These are phyloP conservation scores for Acacia crassicarpa DNA, from an alignment of 306 rosid species.

Conservation along the genomic window DNA sequence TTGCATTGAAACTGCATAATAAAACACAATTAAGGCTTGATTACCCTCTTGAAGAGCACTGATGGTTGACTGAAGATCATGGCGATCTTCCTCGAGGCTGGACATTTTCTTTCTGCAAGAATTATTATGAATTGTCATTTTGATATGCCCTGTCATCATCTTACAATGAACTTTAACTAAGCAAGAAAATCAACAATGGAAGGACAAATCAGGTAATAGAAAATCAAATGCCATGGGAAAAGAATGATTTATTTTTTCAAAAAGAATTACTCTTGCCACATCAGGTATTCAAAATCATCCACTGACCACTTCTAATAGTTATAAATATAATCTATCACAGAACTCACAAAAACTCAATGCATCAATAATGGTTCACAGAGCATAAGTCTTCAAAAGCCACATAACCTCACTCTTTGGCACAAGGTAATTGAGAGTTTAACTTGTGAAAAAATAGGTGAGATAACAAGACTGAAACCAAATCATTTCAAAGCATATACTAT, in stretches of 20 bases:
- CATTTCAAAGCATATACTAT: background rate
- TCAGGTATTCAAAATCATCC: background rate
- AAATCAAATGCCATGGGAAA: background rate
- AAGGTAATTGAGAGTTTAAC: background rate
- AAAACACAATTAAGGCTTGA: slow-evolving; percentile 26
- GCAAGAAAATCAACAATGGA: slow-evolving; percentile 10
- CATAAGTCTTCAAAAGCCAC: no score
- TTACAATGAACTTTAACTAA: slow-evolving; percentile 18
- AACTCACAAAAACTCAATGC: no score
- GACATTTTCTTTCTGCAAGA: slow-evolving; percentile 79
- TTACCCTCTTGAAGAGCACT: slow-evolving; percentile 93
- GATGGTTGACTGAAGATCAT: slow-evolving; percentile 82
- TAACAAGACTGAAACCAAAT: background rate
- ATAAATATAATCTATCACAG: no score
- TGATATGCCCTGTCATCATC: slow-evolving; percentile 13
- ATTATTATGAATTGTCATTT: slow-evolving; percentile 30
- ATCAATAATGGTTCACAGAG: no score
- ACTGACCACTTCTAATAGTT: background rate
- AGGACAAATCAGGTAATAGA: slow-evolving; percentile 11
- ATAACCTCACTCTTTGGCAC: no score
- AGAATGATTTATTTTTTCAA: background rate
- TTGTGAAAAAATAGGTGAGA: background rate
- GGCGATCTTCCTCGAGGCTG: slow-evolving; percentile 83
- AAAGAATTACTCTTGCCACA: background rate
- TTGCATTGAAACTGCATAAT: slow-evolving; percentile 8